Evolutionary conservation across 164 flowering plant genomes (phyloP).

Genomic region (Akebia trifoliata): DNA sequence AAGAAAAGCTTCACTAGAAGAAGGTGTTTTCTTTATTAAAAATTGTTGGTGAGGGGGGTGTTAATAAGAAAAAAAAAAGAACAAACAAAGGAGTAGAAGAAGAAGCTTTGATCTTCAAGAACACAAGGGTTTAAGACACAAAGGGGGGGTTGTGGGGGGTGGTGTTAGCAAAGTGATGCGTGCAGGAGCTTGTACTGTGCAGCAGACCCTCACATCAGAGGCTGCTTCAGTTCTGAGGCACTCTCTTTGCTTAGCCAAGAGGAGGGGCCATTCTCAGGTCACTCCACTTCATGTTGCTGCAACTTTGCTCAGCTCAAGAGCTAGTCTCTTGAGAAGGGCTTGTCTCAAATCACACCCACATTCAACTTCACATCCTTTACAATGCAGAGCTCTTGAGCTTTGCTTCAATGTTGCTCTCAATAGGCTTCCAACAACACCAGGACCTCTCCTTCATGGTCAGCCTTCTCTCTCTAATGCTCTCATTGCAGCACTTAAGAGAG

Average conservation of each 20-base stretch:
- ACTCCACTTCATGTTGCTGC: constrained; percentile 98
- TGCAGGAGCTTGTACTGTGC: constrained; percentile 70
- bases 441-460: constrained; percentile 48
- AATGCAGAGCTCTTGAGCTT: constrained; percentile 88
- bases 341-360: constrained; percentile 77
- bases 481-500: constrained; percentile 87
- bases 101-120: not conserved
- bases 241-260: constrained; percentile 65
- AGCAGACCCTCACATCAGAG: constrained; percentile 96
- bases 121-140: no score
- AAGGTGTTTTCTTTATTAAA: no score
- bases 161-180: constrained; percentile 64
- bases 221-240: constrained; percentile 88
- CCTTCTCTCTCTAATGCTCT: constrained; percentile 89
- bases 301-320: constrained; percentile 51
- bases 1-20: no score
- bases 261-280: constrained; percentile 91
- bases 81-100: not conserved
- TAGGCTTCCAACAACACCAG: constrained; percentile 70
- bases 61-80: no score
- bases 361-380: constrained; percentile 60
- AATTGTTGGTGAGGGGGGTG: no score
- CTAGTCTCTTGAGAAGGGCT: constrained; percentile 60
- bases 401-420: constrained; percentile 97
- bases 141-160: constrained; percentile 55